Base-by-base conservation (phyloP, 2,329 filamentous ascomycete genomes). In the Bipolaris oryzae region DNA sequence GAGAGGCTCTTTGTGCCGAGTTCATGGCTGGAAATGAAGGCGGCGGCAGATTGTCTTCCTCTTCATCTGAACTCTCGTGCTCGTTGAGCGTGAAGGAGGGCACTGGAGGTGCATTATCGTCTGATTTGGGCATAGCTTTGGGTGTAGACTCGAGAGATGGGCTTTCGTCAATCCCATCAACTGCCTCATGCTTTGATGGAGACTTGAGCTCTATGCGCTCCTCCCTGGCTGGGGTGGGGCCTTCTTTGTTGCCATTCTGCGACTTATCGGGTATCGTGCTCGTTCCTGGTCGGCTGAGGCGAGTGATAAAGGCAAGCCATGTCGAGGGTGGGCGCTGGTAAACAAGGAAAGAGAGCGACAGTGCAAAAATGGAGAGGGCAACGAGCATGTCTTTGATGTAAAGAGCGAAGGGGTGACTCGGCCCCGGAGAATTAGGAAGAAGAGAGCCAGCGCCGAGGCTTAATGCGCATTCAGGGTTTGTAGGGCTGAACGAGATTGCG, bases 1-100 rank as follows among this genome's bases (percentile, higher is more conserved):
- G 55, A 45, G 76, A 78, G 13, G 78, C 75, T 58, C 79, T 70
- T 58, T 81, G 79, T 7, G 77, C 79, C 7, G 79, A 81, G 63
- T 81, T 80, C 33, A 77, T 57, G 2, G 79, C 78, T 28, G 79
- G 79, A 50, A 81, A 81, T 0, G 73, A 77, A 20, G 79, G 77
- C 5, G 74, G 76, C 9, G 74, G 76, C 2, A 77, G 60, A 31
- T 72, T 69, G 47, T 76, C 72, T 39, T 73, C 68, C 20, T 75
- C 57, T 9, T 66, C 61, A 23, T 73, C 72, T 20, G 66, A 68
- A 56, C 68, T 70, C 28, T 71, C 64, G 41, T 76, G 68, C 46
- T 68, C 64, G n/a, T 69, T 70, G 50, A 78, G 72, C 16, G 76
- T 70, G 59, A 78, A 77, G 37, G 71, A 70, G 7, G 74, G 74